Evolutionary conservation across 306 rosid species (phyloP).

Genomic region (Lablab purpureus): DNA sequence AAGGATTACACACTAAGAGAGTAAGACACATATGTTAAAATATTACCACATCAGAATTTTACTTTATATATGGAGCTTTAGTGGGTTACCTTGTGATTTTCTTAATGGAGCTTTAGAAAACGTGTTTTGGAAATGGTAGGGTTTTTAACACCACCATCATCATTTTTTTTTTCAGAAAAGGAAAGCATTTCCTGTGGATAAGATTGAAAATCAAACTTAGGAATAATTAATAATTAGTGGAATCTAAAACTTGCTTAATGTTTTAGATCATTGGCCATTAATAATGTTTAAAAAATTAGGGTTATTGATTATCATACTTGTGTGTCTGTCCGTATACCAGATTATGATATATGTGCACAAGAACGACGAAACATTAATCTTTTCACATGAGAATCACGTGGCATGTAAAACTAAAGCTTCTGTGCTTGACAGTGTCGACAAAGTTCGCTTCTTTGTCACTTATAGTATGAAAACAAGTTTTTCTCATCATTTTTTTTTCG

Average conservation of each 20-base stretch:
- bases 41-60: conserved; percentile 26
- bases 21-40: conserved; percentile 12
- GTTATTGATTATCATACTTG: neutral
- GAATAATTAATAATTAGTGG: conserved; percentile 16
- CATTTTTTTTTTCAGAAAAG: neutral
- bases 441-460: neutral
- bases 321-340: neutral
- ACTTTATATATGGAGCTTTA: conserved; percentile 23
- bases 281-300: neutral
- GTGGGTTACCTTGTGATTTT: conserved; percentile 37
- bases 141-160: neutral
- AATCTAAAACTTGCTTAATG: conserved; percentile 29
- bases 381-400: conserved; percentile 40
- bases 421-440: conserved; percentile 14
- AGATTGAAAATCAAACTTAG: neutral
- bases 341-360: conserved; percentile 22
- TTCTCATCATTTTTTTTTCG: neutral
- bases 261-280: neutral
- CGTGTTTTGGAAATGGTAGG: conserved; percentile 5
- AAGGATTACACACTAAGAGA: neutral
- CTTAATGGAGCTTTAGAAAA: conserved; percentile 30
- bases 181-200: conserved; percentile 29
- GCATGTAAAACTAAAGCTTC: conserved; percentile 13
- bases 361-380: conserved; percentile 6
- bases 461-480: conserved; percentile 27